Evolutionary conservation across 2,329 filamentous ascomycete species (phyloP).

Genomic region (Penicillium sp.): DNA sequence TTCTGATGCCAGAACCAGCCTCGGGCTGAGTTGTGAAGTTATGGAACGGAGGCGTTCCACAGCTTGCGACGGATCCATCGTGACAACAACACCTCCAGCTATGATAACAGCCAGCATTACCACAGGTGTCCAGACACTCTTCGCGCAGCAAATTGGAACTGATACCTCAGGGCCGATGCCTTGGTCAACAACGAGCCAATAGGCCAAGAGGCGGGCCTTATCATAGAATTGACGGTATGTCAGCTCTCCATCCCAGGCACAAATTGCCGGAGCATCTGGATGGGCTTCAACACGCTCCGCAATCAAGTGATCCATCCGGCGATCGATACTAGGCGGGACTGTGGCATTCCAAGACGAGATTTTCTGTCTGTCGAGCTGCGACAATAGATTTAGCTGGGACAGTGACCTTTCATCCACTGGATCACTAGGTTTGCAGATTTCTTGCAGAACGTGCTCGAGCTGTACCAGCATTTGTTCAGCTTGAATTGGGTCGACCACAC

Average conservation of each 20-base stretch:
- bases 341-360: constrained; percentile 1
- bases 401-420: neutral
- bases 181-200: constrained; percentile 2
- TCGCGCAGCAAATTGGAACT: neutral
- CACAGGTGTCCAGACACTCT: constrained; percentile 3
- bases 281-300: neutral
- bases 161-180: neutral
- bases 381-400: neutral
- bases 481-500: neutral
- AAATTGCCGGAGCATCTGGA: constrained; percentile 2
- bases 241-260: constrained; percentile 4
- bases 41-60: neutral
- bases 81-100: neutral
- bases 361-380: neutral
- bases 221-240: constrained; percentile 6
- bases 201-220: neutral
- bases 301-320: neutral
- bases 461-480: neutral
- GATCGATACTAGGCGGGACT: neutral
- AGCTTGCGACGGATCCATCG: neutral
- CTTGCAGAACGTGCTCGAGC: neutral
- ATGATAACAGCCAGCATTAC: constrained; percentile 2
- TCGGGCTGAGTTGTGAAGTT: neutral
- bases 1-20: neutral
- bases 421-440: neutral